phyloP scores from a whole-genome alignment of 2,329 filamentous ascomycete genomes.

The Nigrospora sphaerica region DNA sequence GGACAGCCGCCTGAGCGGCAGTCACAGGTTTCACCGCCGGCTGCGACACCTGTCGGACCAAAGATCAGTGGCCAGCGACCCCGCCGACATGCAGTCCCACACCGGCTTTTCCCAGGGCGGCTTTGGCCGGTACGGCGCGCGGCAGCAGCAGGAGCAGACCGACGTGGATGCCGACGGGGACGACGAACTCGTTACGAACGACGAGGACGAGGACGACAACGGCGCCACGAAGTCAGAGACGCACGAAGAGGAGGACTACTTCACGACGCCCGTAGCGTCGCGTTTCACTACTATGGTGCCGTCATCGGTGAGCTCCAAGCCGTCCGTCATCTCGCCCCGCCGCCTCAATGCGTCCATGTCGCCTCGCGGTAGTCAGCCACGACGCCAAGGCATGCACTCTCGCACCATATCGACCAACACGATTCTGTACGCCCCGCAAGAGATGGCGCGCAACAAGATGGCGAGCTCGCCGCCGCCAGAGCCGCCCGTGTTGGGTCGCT shows the following conservation, averaged over 20 bases:
- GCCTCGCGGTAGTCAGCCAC: constrained; percentile 17
- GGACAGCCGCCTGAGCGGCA: constrained; percentile 28
- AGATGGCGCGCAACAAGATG: constrained; percentile 23
- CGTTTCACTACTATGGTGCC: constrained; percentile 27
- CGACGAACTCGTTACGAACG: constrained; percentile 79
- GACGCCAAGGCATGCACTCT: constrained; percentile 46
- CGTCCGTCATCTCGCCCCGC: constrained; percentile 8
- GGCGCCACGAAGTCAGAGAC: constrained; percentile 20
- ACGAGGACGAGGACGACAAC: constrained; percentile 59
- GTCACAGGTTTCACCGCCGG: constrained; percentile 33
- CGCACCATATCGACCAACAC: constrained; percentile 77
- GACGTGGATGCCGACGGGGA: constrained; percentile 85
- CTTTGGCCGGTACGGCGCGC: constrained; percentile 20
- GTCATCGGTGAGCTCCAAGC: constrained; percentile 21
- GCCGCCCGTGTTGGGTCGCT: constrained; percentile 32
- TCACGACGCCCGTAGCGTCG: constrained; percentile 41
- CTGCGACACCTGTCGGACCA: constrained; percentile 46
- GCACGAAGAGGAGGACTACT: constrained; percentile 43
- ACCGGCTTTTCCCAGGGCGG: constrained; percentile 18
- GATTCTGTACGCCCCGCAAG: constrained; percentile 71
- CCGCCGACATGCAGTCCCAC: constrained; percentile 52
- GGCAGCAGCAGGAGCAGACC: constrained; percentile 55
- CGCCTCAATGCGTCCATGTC: constrained; percentile 24
- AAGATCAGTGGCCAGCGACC: constrained; percentile 56
- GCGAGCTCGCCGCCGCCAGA: constrained; percentile 11